These are phyloP conservation scores for Ramalina peruviana DNA, from an alignment of 495 filamentous ascomycete genomes.

Conservation along the genomic window DNA sequence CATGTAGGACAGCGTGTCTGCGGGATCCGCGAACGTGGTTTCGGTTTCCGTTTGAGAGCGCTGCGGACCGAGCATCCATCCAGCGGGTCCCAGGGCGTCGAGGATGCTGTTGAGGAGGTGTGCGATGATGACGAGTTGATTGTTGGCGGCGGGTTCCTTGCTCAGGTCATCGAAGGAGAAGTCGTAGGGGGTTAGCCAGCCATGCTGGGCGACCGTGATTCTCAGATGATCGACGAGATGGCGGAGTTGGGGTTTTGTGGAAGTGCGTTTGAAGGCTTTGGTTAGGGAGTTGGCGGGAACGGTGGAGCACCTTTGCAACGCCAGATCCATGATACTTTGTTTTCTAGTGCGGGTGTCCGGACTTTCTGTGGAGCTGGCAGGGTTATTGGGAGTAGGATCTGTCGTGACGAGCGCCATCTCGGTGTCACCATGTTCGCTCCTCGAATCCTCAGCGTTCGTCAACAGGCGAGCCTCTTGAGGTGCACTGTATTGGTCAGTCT, in stretches of 20 bases:
- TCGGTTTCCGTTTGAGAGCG: conserved; percentile 32
- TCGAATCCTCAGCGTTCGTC: conserved; percentile 3
- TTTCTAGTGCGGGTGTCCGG: conserved; percentile 5
- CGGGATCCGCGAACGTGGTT: conserved; percentile 34
- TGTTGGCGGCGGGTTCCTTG: conserved; percentile 35
- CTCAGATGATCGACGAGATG: conserved; percentile 62
- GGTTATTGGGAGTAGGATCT: background rate
- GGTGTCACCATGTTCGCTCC: background rate
- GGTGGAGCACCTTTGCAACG: conserved; percentile 39
- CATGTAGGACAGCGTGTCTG: conserved; percentile 48
- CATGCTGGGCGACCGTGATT: conserved; percentile 45
- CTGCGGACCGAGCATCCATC: conserved; percentile 55
- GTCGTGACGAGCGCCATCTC: conserved; percentile 1
- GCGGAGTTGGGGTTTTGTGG: conserved; percentile 53
- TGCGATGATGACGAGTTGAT: conserved; percentile 37
- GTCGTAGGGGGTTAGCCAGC: conserved; percentile 57
- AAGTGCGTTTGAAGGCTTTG: conserved; percentile 46
- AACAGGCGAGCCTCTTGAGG: conserved; percentile 1
- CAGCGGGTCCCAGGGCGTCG: conserved; percentile 70
- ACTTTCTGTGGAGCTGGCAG: conserved; percentile 4
- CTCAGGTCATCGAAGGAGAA: conserved; percentile 21
- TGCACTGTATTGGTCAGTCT: background rate
- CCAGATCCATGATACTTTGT: background rate
- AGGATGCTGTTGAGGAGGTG: conserved; percentile 61
- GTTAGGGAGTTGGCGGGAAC: conserved; percentile 44